Conservation (phyloP, 768 basidiomycete species). For the Mycena olivaceomarginata region DNA sequence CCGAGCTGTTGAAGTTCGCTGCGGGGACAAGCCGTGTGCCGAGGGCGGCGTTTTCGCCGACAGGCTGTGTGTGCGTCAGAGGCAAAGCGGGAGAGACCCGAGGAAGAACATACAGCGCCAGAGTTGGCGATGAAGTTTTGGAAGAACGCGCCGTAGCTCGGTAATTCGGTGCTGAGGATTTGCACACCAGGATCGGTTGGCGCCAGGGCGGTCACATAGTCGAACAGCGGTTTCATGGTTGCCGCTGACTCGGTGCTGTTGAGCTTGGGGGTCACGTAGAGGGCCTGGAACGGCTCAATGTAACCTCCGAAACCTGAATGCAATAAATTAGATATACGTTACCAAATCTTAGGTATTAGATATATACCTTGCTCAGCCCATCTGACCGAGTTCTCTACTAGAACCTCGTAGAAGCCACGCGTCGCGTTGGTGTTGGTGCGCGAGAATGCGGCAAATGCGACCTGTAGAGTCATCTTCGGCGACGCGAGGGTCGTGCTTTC, state of each 20-base stretch:
- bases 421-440: constrained; percentile 42
- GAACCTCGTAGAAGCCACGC: constrained; percentile 48
- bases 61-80: constrained; percentile 39
- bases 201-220: constrained; percentile 41
- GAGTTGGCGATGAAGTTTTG: constrained; percentile 46
- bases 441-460: constrained; percentile 45
- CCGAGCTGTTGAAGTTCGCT: constrained; percentile 46
- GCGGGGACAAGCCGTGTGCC: constrained; percentile 53
- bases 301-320: constrained; percentile 57
- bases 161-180: constrained; percentile 44
- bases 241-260: constrained; percentile 48
- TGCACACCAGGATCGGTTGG: constrained; percentile 42
- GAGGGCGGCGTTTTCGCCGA: constrained; percentile 46
- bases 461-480: constrained; percentile 47
- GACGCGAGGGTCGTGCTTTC: constrained; percentile 47
- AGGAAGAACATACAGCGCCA: constrained; percentile 48
- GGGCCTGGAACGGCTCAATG: constrained; percentile 48
- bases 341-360: too few species aligned
- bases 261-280: constrained; percentile 56
- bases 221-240: constrained; percentile 52
- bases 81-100: background rate
- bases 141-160: constrained; percentile 51
- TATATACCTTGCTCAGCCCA: constrained; percentile 51
- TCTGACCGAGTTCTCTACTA: constrained; percentile 46
- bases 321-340: background rate